Evolutionary conservation across 495 filamentous ascomycete species (phyloP), one percentile per base, ranked within the genome.

Genomic region (Thozetella sp.): DNA sequence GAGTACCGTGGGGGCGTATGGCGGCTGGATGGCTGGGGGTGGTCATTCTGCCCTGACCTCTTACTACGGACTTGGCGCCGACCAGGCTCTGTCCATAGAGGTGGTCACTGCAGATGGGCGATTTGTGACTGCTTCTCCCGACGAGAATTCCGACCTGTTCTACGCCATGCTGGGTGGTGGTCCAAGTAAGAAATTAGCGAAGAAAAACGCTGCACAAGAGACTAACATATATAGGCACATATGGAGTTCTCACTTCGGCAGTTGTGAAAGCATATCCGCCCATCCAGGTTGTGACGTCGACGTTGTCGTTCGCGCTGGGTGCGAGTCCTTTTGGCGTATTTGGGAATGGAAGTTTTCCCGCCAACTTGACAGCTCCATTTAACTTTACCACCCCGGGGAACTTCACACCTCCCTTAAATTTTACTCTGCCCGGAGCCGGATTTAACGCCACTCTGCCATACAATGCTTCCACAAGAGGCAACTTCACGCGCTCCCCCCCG

Each of bases 61-160:
- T 1, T 72, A 64, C 15, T 81, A 80, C 57, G 86, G 85, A 0
- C 73, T 85, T 23, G 83, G 75, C 0, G 76, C 82, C 1, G 80
- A 83, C 53, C 78, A 83, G 40, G 71, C 80, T 1, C 68, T 80
- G 19, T 73, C 80, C 45, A 75, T 76, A 20, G 77, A 77, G 51
- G 81, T 88, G 9, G 84, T 88, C 1, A 76, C 81, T 2, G 74
- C 82, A 22, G 73, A 81, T 25, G 85, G 85, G 10, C 58, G 62
- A 6, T 78, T 79, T 51, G 74, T 84, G 2, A 83, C 76, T 0
- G 83, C 81, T 0, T 77, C 76, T 43, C 68, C 78, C 25, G 61
- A 67, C 23, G 72, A 71, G 24, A 75, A 88, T 30, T 53, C 74
- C 0, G 86, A 88, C 51, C 73, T 88, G 4, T 89, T 85, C 53